Percentiles rank a stretch among this genome's conserved stretches.
Evolutionary conservation across 2,329 filamentous ascomycete species (phyloP).

Genomic region (Elsinoe necatrix): DNA sequence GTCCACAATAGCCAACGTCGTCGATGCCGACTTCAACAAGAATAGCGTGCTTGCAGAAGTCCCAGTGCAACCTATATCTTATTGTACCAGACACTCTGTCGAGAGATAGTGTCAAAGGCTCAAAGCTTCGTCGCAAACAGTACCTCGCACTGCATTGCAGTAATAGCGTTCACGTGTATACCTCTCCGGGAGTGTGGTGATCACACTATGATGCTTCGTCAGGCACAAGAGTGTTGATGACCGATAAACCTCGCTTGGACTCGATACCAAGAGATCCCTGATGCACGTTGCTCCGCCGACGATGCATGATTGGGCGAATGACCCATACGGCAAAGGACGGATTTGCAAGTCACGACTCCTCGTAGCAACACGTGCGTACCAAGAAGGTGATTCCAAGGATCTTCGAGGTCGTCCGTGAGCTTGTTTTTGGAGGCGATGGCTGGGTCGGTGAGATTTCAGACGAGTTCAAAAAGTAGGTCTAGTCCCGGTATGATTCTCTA

Average conservation of each 20-base stretch:
- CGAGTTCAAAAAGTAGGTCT: conserved; percentile 1
- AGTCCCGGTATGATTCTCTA: background rate
- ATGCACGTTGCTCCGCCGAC: conserved; percentile 12
- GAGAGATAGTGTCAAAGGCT: too few relatives aligned
- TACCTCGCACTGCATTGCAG: too few relatives aligned
- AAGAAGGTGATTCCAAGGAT: background rate
- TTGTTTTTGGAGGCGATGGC: background rate
- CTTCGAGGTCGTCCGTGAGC: conserved; percentile 2
- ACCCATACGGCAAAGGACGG: conserved; percentile 3
- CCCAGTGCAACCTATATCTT: too few relatives aligned
- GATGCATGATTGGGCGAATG: background rate
- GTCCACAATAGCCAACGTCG: too few relatives aligned
- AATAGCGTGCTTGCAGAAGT: too few relatives aligned
- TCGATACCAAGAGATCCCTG: background rate
- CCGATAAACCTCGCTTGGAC: background rate
- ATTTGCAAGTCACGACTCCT: conserved; percentile 8
- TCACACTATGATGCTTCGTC: background rate
- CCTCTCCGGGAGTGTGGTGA: background rate
- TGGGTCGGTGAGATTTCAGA: background rate
- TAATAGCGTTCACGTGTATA: too few relatives aligned
- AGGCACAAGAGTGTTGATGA: background rate
- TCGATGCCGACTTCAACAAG: too few relatives aligned
- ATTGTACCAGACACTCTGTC: too few relatives aligned
- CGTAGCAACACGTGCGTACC: conserved; percentile 3
- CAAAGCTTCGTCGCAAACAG: too few relatives aligned